These are phyloP conservation scores for Pedinophyceae sp. DNA, from an alignment of 139 green algal species.

Conservation along the genomic window DNA sequence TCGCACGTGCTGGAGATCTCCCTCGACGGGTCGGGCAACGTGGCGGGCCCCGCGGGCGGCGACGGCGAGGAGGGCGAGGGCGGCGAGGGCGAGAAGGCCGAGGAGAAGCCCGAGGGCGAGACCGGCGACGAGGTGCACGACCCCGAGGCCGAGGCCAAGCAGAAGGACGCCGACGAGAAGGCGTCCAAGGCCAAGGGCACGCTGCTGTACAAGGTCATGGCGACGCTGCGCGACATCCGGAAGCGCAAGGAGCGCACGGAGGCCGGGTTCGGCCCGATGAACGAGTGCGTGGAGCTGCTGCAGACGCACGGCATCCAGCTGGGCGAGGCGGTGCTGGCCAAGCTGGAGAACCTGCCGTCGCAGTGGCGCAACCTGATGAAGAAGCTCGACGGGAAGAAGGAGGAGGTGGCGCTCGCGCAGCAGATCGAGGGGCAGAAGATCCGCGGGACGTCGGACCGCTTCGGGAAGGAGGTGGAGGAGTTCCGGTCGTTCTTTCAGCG, in stretches of 20 bases:
- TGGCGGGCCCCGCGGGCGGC: background rate
- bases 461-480: conserved; percentile 49
- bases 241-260: conserved; percentile 58
- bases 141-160: conserved; percentile 3
- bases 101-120: conserved; percentile 3
- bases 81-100: background rate
- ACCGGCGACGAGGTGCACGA: conserved; percentile 14
- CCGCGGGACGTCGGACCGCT: conserved; percentile 56
- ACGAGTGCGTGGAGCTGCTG: conserved; percentile 27
- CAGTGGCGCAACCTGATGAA: conserved; percentile 54
- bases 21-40: background rate
- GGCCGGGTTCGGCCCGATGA: conserved; percentile 69
- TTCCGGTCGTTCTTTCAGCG: conserved; percentile 69
- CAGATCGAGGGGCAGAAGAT: conserved; percentile 63
- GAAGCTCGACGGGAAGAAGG: conserved; percentile 33
- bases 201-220: conserved; percentile 36
- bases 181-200: too few species aligned
- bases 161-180: too few species aligned
- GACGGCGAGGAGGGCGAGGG: conserved; percentile 7
- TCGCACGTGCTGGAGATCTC: conserved; percentile 36
- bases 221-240: conserved; percentile 68
- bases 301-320: conserved; percentile 9
- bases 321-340: conserved; percentile 21
- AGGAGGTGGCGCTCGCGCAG: conserved; percentile 37
- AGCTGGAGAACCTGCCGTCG: conserved; percentile 46